Conservation (phyloP, 2,329 filamentous ascomycete genomes). For the Trichoderma sp. region DNA sequence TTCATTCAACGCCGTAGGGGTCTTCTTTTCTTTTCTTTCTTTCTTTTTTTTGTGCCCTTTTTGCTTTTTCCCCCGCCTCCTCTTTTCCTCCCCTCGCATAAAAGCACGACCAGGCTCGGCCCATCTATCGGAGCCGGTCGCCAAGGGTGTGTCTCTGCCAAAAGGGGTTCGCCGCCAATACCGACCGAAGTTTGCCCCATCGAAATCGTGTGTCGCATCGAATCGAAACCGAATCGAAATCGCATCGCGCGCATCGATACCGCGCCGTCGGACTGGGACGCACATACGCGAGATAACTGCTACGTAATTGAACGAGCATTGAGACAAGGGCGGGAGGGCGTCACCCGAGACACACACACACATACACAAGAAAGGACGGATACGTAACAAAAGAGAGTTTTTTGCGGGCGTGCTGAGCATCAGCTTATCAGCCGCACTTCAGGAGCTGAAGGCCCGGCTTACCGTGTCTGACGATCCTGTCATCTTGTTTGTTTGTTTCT, state of each 20-base stretch:
- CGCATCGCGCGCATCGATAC: constrained; percentile 14
- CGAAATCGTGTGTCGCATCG: constrained; percentile 1
- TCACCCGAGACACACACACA: neutral
- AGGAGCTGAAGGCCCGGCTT: constrained; percentile 1
- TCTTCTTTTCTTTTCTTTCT: neutral
- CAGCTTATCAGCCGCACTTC: constrained; percentile 7
- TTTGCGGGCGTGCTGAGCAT: neutral
- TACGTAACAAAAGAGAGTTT: neutral
- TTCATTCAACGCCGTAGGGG: neutral
- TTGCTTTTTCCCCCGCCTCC: neutral
- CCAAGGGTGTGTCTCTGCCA: neutral
- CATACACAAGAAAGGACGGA: neutral
- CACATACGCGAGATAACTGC: neutral
- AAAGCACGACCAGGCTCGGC: neutral
- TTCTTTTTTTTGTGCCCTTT: neutral
- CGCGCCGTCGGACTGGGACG: constrained; percentile 6
- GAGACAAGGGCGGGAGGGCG: neutral
- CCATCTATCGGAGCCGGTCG: neutral
- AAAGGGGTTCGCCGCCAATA: neutral
- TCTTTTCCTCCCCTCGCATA: neutral
- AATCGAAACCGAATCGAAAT: neutral
- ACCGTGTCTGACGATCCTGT: constrained; percentile 17
- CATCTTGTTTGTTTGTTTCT: constrained; percentile 5
- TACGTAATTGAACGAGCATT: neutral
- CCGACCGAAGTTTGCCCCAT: neutral